Evolutionary conservation across 495 filamentous ascomycete species (phyloP).

Genomic region (Choiromyces venosus): DNA sequence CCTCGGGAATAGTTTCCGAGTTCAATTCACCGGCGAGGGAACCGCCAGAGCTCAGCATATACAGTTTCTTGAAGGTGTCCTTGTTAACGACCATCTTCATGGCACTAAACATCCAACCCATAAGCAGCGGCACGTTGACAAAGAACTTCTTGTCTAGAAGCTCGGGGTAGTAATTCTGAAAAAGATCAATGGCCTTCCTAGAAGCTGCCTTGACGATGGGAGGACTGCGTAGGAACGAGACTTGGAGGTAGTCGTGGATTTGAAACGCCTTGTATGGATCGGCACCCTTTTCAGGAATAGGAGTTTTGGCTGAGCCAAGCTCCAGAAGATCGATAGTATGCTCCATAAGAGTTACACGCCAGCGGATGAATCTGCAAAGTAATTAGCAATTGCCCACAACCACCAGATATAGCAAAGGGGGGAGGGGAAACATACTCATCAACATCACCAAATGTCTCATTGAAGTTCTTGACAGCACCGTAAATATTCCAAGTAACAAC

Average conservation of each 20-base stretch:
- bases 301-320: conserved; percentile 57
- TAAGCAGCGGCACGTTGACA: conserved; percentile 79
- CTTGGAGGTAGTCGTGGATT: conserved; percentile 80
- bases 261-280: conserved; percentile 86
- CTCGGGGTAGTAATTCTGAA: conserved; percentile 77
- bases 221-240: conserved; percentile 72
- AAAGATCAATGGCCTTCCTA: conserved; percentile 70
- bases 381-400: conserved; percentile 38
- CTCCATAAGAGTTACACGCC: conserved; percentile 85
- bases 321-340: conserved; percentile 64
- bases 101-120: conserved; percentile 76
- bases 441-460: conserved; percentile 67
- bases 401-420: neutral
- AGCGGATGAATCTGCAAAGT: conserved; percentile 61
- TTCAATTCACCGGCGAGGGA: conserved; percentile 63
- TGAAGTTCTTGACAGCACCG: conserved; percentile 65
- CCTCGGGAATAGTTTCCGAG: conserved; percentile 52
- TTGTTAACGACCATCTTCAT: conserved; percentile 73
- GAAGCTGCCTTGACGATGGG: conserved; percentile 63
- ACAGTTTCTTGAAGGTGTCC: conserved; percentile 81
- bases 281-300: conserved; percentile 61
- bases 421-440: conserved; percentile 57
- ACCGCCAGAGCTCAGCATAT: conserved; percentile 69
- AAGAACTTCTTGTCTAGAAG: conserved; percentile 86
- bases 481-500: conserved; percentile 76